Evolutionary conservation across 129 eudicot species (phyloP).

Genomic region (Pseudognaphalium luteoalbum): DNA sequence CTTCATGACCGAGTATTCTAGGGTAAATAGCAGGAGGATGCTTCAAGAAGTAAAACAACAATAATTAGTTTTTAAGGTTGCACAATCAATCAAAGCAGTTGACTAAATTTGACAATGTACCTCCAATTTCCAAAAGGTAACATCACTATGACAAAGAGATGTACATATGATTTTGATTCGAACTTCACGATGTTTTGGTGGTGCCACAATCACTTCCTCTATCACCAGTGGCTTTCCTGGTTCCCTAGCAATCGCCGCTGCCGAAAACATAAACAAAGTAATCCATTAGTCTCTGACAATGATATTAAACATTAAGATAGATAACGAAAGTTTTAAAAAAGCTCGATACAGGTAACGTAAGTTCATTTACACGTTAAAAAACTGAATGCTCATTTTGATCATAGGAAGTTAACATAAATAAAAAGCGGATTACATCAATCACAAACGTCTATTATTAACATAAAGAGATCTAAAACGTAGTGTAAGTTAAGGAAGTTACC

Average conservation of each 20-base stretch:
- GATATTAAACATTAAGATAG: neutral
- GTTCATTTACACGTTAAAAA: too few species aligned
- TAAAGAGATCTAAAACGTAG: too few species aligned
- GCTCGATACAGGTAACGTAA: too few species aligned
- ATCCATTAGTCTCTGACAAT: neutral
- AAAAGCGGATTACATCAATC: too few species aligned
- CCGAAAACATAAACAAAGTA: neutral
- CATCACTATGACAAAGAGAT: conserved; percentile 72
- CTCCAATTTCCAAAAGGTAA: conserved; percentile 63
- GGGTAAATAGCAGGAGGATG: conserved; percentile 66
- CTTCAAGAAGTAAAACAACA: conserved; percentile 36
- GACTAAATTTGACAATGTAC: conserved; percentile 27
- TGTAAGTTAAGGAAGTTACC: too few species aligned
- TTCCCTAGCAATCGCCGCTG: conserved; percentile 71
- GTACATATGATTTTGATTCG: conserved; percentile 66
- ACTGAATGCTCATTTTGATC: too few species aligned
- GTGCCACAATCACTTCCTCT: conserved; percentile 66
- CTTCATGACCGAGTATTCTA: conserved; percentile 83
- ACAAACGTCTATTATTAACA: too few species aligned
- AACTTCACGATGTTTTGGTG: conserved; percentile 65
- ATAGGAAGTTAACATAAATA: too few species aligned
- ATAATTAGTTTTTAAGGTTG: neutral
- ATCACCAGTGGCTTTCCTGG: conserved; percentile 72
- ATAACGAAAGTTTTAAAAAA: too few species aligned
- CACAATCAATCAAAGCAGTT: conserved; percentile 23